Percentiles rank a stretch among this genome's conserved stretches.
These are phyloP conservation scores for Candida piceae DNA, from an alignment of 805 yeast species.

Conservation along the genomic window DNA sequence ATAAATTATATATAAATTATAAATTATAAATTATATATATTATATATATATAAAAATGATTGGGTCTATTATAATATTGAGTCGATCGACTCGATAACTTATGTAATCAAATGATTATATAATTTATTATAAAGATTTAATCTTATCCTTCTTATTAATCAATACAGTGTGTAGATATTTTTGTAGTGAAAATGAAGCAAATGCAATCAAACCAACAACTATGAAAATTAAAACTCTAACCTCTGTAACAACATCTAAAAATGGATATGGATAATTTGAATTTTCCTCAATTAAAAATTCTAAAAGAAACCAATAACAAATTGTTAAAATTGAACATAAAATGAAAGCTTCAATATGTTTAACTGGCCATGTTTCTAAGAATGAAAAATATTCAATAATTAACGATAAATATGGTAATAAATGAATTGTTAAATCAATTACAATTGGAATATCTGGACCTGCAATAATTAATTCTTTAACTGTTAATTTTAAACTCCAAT, in stretches of 20 bases:
- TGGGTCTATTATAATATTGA: too few species aligned
- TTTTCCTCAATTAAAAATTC: conserved; percentile 40
- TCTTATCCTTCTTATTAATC: not conserved
- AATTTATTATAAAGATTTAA: too few species aligned
- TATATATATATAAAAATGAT: too few species aligned
- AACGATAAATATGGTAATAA: conserved; percentile 52
- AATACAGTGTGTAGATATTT: conserved; percentile 13
- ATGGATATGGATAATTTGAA: conserved; percentile 57
- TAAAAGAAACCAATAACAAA: conserved; percentile 50
- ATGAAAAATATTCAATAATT: conserved; percentile 47
- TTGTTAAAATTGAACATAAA: conserved; percentile 35
- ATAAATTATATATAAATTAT: too few species aligned
- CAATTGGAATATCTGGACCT: conserved; percentile 38
- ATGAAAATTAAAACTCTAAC: conserved; percentile 45
- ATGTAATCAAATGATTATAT: too few species aligned
- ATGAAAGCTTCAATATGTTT: conserved; percentile 33
- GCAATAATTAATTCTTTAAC: conserved; percentile 44
- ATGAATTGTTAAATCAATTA: conserved; percentile 55
- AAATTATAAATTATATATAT: too few species aligned
- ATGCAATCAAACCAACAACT: conserved; percentile 36
- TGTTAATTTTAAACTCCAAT: conserved; percentile 64
- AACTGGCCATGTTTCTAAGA: conserved; percentile 42
- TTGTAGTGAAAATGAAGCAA: conserved; percentile 23
- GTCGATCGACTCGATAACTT: not conserved
- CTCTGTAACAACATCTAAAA: conserved; percentile 48